Evolutionary conservation across 1,139 yeast genomes (phyloP).

Genomic region (Candida pseudocylindracea): DNA sequence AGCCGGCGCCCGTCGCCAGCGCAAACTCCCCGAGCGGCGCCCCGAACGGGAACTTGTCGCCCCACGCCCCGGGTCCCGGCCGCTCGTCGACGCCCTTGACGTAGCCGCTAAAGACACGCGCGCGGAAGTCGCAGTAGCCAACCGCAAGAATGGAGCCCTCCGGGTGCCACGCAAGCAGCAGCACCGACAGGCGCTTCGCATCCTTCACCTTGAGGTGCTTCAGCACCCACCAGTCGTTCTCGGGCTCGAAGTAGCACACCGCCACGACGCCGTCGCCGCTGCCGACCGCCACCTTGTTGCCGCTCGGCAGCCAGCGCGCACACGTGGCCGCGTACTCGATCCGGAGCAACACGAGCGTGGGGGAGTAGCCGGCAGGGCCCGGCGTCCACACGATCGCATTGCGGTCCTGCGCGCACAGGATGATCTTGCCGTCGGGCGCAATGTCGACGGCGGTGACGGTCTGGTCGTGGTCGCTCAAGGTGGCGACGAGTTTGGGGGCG

Average conservation of each 20-base stretch:
- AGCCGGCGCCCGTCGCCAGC: constrained; percentile 47
- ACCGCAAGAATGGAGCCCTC: constrained; percentile 74
- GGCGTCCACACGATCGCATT: constrained; percentile 93
- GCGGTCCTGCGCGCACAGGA: constrained; percentile 95
- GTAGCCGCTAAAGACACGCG: constrained; percentile 82
- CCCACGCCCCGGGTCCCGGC: constrained; percentile 79
- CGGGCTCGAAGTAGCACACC: constrained; percentile 86
- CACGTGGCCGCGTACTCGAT: constrained; percentile 88
- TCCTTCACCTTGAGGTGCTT: constrained; percentile 64
- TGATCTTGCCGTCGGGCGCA: constrained; percentile 72
- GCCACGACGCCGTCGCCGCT: constrained; percentile 90
- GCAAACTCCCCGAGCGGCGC: constrained; percentile 75
- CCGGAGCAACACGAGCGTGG: constrained; percentile 79
- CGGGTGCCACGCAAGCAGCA: constrained; percentile 85
- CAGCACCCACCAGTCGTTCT: constrained; percentile 99
- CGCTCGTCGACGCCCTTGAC: constrained; percentile 75
- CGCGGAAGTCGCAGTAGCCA: constrained; percentile 92
- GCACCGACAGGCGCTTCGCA: constrained; percentile 72
- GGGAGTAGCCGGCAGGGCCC: constrained; percentile 36
- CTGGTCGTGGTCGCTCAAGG: constrained; percentile 73
- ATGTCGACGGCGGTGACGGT: constrained; percentile 90
- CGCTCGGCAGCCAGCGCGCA: constrained; percentile 88
- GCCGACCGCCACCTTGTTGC: constrained; percentile 89
- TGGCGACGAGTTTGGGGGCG: constrained; percentile 31
- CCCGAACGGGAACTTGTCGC: constrained; percentile 87